phyloP scores from a whole-genome alignment of 2,329 filamentous ascomycete genomes.

The Canariomyces notabilis region DNA sequence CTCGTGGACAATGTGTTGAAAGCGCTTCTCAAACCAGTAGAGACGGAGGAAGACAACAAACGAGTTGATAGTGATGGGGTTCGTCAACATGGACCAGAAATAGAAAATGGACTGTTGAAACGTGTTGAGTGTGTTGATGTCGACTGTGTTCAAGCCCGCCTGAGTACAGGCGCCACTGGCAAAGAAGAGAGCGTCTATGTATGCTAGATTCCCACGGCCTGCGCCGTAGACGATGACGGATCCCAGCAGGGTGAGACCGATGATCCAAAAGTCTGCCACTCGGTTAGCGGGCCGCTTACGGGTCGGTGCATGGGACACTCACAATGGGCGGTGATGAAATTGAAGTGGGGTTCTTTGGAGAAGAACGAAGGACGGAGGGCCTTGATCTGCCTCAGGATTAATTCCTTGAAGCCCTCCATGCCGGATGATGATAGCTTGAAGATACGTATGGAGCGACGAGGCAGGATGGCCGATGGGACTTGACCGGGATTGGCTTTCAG shows the following conservation, averaged over 20 bases:
- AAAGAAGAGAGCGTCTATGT: constrained; percentile 87
- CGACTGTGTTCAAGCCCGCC: constrained; percentile 80
- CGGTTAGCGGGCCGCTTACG: neutral
- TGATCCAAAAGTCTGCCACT: constrained; percentile 68
- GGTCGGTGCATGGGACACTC: constrained; percentile 31
- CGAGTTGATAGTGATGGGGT: constrained; percentile 78
- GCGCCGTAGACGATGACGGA: constrained; percentile 71
- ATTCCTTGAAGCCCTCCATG: constrained; percentile 16
- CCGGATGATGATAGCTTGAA: neutral
- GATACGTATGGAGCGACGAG: neutral
- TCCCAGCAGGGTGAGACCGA: constrained; percentile 64
- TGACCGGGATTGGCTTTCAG: neutral
- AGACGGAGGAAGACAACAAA: constrained; percentile 87
- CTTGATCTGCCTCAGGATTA: constrained; percentile 35
- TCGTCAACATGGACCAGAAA: constrained; percentile 66
- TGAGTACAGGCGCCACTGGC: constrained; percentile 83
- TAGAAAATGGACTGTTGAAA: constrained; percentile 73
- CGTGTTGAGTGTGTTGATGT: constrained; percentile 62
- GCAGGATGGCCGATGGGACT: neutral
- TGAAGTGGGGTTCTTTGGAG: constrained; percentile 62
- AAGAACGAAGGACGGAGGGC: constrained; percentile 53
- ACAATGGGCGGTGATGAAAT: constrained; percentile 80
- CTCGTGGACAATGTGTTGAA: constrained; percentile 76
- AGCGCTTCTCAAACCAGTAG: constrained; percentile 98
- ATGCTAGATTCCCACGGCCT: constrained; percentile 55